These are phyloP conservation scores for Trichosporon sp. DNA, from an alignment of 1,284 basidiomycete species.

Conservation along the genomic window DNA sequence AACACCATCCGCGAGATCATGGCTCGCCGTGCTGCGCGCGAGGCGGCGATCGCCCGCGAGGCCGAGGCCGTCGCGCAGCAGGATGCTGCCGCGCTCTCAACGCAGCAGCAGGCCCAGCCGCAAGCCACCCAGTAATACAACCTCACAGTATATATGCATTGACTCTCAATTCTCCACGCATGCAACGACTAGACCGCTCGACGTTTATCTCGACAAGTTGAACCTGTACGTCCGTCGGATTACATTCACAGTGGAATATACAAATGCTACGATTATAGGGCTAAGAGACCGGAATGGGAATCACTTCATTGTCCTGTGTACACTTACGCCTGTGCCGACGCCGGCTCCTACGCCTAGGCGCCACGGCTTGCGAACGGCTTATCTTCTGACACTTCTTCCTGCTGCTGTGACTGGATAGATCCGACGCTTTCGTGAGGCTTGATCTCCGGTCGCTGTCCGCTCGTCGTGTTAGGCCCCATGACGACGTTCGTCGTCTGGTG, in stretches of 20 bases:
- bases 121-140: neutral
- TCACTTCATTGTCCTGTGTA: neutral
- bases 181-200: neutral
- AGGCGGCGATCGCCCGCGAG: conserved; percentile 49
- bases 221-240: neutral
- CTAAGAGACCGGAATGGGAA: neutral
- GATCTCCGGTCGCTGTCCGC: neutral
- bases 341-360: neutral
- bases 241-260: neutral
- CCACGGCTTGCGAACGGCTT: neutral
- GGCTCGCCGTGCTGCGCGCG: conserved; percentile 53
- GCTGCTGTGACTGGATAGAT: neutral
- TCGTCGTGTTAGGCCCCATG: neutral
- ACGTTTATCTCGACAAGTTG: neutral
- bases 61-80: neutral
- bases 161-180: neutral
- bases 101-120: neutral
- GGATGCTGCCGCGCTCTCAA: neutral
- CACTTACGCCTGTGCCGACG: no score
- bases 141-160: conserved; percentile 2
- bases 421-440: neutral
- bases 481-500: neutral
- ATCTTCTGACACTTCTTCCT: neutral
- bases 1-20: conserved; percentile 42
- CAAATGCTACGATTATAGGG: neutral